These are phyloP conservation scores for Albizia julibrissin DNA, from an alignment of 306 rosid genomes.

Conservation along the genomic window DNA sequence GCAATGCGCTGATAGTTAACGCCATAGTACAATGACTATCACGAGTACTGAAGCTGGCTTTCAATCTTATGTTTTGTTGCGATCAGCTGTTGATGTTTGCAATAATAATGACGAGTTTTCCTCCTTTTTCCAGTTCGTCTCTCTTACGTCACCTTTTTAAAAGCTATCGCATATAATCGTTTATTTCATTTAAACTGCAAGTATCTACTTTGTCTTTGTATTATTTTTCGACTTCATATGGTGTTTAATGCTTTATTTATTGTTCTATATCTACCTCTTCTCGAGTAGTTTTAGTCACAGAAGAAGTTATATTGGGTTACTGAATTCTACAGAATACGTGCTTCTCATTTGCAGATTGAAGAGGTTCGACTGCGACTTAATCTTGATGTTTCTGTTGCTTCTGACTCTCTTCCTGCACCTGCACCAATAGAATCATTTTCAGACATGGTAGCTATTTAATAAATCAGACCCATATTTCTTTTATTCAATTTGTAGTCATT, in stretches of 20 bases:
- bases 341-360: conserved; percentile 57
- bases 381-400: conserved; percentile 64
- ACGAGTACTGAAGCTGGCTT: background rate
- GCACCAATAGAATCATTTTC: conserved; percentile 80
- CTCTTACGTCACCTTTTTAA: conserved; percentile 4
- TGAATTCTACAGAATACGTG: background rate
- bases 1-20: conserved; percentile 6
- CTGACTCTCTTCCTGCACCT: conserved; percentile 64
- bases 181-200: conserved; percentile 8
- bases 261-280: background rate
- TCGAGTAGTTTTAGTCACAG: conserved; percentile 4
- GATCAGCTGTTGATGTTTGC: background rate
- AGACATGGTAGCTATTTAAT: conserved; percentile 60
- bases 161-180: background rate
- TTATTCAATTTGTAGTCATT: conserved; percentile 9
- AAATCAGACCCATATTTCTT: background rate
- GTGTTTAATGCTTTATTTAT: background rate
- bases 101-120: background rate
- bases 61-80: conserved; percentile 11
- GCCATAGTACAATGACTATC: conserved; percentile 11
- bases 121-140: background rate
- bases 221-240: background rate
- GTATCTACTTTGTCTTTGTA: background rate
- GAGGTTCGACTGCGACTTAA: conserved; percentile 75
- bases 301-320: conserved; percentile 2